Conservation (phyloP, 2,329 filamentous ascomycete genomes). For the Mariannaea sp. region DNA sequence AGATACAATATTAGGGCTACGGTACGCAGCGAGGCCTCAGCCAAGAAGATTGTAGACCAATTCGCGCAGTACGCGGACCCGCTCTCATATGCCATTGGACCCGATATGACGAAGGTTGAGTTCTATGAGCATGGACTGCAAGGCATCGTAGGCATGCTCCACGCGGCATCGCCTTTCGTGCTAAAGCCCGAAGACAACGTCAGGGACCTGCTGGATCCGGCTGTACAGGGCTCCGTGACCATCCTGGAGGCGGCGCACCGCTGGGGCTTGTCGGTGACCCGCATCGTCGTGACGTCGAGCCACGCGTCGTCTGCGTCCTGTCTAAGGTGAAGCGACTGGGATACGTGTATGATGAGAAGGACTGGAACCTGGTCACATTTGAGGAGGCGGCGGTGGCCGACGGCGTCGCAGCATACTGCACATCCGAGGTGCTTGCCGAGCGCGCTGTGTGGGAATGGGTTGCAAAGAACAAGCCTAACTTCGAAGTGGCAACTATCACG, state of each 20-base stretch:
- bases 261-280: slow-evolving; percentile 58
- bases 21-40: slow-evolving; percentile 13
- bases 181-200: slow-evolving; percentile 57
- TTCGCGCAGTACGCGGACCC: slow-evolving; percentile 3
- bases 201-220: slow-evolving; percentile 58
- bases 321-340: slow-evolving; percentile 43
- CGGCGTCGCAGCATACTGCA: slow-evolving; percentile 31
- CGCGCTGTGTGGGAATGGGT: slow-evolving; percentile 64
- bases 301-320: slow-evolving; percentile 44
- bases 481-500: slow-evolving; percentile 65
- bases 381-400: slow-evolving; percentile 27
- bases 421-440: slow-evolving; percentile 62
- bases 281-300: slow-evolving; percentile 61
- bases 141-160: slow-evolving; percentile 58
- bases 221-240: slow-evolving; percentile 56
- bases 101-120: slow-evolving; percentile 11
- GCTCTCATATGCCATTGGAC: slow-evolving; percentile 14
- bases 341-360: slow-evolving; percentile 34
- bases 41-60: slow-evolving; percentile 8
- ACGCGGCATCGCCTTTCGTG: slow-evolving; percentile 77
- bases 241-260: slow-evolving; percentile 54
- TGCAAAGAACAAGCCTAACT: slow-evolving; percentile 48
- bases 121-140: slow-evolving; percentile 25
- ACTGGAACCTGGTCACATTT: slow-evolving; percentile 39
- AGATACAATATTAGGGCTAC: slow-evolving; percentile 14